Evolutionary conservation across 2,329 filamentous ascomycete genomes (phyloP), one percentile per base, ranked within the genome.

Genomic region (Sclerotiophoma versabilis): DNA sequence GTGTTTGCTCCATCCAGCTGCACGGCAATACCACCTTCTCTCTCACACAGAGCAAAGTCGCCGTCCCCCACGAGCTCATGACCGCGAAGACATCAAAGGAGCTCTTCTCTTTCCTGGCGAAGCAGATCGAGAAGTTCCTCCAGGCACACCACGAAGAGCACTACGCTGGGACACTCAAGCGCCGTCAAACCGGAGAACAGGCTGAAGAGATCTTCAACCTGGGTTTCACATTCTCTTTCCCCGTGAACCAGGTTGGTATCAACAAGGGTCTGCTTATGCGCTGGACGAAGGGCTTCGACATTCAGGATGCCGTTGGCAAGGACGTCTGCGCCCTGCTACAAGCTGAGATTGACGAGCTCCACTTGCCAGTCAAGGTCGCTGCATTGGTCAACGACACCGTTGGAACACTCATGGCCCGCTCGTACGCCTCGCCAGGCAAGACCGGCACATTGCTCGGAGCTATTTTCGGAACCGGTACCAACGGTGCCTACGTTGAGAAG

Each of bases 201-300:
- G 87, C 92, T 59, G 87, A 93, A 73, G 83, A 93, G 54, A 85
- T 95, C 57, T 96, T 98, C 79, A 90, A 92, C 67, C 83, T 99
- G 34, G 95, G 95, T n/a, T 99, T 99, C 79, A 99, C 95, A 47
- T 99, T 99, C 78, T 96, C 91, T 73, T 99, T 98, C 79, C 95
- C 95, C 2, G 93, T 98, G 32, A 87, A 96, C 73, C 95, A 99
- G 75, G 83, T 90, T 53, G 93, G 92, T 32, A 96, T 99, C 75
- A 98, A 98, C 83, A 93, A 92, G 78, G 95, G 95, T 57, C 89
- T 88, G 52, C 83, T 99, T 49, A 95, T 97, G 77, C 87, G 95
- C 65, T 99, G 95, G 95, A 99, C 95, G 53, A 99, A 99, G 81
- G 95, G 95, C 46, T 99, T 97, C 73, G 92, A 98, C 73, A 98